phyloP scores from a whole-genome alignment of 2,329 filamentous ascomycete species.

The Trichoderma gracile region DNA sequence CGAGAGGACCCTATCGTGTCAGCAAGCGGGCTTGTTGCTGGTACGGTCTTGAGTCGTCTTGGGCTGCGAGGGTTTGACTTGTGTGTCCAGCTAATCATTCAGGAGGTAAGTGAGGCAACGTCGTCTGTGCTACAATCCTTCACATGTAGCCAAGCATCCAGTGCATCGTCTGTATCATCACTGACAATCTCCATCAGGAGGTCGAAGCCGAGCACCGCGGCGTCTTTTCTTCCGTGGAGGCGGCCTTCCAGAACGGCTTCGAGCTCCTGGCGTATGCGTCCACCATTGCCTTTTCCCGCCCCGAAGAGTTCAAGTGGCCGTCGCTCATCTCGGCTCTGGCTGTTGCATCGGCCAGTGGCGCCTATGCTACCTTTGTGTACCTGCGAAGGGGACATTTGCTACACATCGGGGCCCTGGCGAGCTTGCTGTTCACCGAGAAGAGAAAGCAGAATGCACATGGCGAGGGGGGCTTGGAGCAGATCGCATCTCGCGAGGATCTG shows the following conservation, averaged over 20 bases:
- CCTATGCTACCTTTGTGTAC: constrained; percentile 21
- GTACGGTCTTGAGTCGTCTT: constrained; percentile 57
- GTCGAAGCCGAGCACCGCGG: constrained; percentile 60
- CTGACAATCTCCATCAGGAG: constrained; percentile 43
- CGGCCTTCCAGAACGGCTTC: constrained; percentile 67
- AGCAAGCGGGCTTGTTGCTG: constrained; percentile 50
- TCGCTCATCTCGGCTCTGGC: constrained; percentile 46
- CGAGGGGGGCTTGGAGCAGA: neutral
- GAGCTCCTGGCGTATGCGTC: constrained; percentile 66
- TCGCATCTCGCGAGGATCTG: neutral
- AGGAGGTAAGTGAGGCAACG: constrained; percentile 51
- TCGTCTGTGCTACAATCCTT: no score
- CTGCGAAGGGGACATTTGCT: constrained; percentile 20
- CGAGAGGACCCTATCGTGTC: constrained; percentile 38
- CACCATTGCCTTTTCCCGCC: constrained; percentile 64
- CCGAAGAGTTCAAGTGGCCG: constrained; percentile 65
- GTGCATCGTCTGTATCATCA: neutral
- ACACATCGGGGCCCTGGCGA: constrained; percentile 11
- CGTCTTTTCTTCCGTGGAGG: constrained; percentile 67
- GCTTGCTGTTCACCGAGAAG: constrained; percentile 1
- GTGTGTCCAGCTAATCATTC: constrained; percentile 60
- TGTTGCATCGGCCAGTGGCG: constrained; percentile 9
- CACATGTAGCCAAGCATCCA: neutral
- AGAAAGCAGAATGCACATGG: neutral
- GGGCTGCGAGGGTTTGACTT: constrained; percentile 65